Percentiles rank a stretch among this genome's conserved stretches.
Evolutionary conservation across 2,329 filamentous ascomycete genomes (phyloP).

Genomic region (Ophiostoma angusticollis): DNA sequence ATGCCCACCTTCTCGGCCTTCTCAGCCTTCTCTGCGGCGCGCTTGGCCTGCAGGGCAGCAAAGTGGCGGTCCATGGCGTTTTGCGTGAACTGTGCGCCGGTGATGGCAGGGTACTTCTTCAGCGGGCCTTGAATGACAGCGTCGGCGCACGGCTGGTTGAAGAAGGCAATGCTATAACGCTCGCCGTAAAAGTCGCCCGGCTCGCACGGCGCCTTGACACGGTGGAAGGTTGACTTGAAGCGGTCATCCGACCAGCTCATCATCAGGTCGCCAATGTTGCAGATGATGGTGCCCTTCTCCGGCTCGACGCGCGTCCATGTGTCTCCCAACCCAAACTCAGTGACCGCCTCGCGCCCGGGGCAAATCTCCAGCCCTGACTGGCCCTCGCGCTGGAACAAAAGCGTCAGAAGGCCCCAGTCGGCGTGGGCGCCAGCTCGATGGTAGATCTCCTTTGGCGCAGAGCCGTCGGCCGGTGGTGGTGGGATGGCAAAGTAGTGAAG

Average conservation of each 20-base stretch:
- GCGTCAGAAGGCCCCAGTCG: slow-evolving; percentile 50
- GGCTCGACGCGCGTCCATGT: slow-evolving; percentile 51
- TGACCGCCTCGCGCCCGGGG: slow-evolving; percentile 47
- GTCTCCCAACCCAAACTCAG: slow-evolving; percentile 45
- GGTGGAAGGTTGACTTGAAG: slow-evolving; percentile 54
- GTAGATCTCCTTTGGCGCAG: slow-evolving; percentile 28
- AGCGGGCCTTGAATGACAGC: slow-evolving; percentile 44
- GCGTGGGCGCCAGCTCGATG: slow-evolving; percentile 47
- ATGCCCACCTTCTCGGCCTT: not conserved
- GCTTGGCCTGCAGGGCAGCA: slow-evolving; percentile 14
- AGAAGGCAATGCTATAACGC: slow-evolving; percentile 52
- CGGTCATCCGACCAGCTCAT: slow-evolving; percentile 57
- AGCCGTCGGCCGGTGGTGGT: slow-evolving; percentile 20
- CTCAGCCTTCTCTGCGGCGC: slow-evolving; percentile 4
- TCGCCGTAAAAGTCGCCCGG: slow-evolving; percentile 41
- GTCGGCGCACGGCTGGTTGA: slow-evolving; percentile 43
- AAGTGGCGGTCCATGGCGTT: slow-evolving; percentile 16
- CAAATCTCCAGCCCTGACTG: slow-evolving; percentile 53
- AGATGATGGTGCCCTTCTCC: slow-evolving; percentile 41
- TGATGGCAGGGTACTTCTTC: slow-evolving; percentile 50
- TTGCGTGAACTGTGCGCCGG: slow-evolving; percentile 45
- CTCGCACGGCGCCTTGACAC: slow-evolving; percentile 48
- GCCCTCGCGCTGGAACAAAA: slow-evolving; percentile 48
- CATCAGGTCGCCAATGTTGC: slow-evolving; percentile 53
- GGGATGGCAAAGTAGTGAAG: slow-evolving; percentile 16